Conservation (phyloP, 2,329 filamentous ascomycete species). For the Colletotrichum musicola region DNA sequence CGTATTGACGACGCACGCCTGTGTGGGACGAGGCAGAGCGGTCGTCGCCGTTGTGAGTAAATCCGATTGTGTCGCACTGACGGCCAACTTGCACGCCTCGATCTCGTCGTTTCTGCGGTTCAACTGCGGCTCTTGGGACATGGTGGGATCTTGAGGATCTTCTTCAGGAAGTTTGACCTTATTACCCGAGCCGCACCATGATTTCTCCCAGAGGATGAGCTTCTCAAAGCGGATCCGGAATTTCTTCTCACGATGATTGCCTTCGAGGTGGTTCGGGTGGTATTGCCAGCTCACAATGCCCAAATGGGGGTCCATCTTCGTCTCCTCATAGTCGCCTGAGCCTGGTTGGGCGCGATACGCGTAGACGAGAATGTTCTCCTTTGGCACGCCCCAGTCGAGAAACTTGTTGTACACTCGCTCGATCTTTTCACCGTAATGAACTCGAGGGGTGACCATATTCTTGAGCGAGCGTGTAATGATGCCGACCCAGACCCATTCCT, state of each 20-base stretch:
- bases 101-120: not conserved
- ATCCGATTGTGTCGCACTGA: not conserved
- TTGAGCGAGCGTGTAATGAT: conserved; percentile 18
- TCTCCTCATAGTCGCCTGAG: not conserved
- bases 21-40: conserved; percentile 4
- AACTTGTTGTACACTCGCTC: conserved; percentile 4
- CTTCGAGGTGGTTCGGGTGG: conserved; percentile 17
- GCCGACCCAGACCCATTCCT: conserved; percentile 25
- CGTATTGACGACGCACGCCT: not conserved
- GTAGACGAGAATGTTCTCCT: conserved; percentile 5
- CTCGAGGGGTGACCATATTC: not conserved
- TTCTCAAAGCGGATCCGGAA: conserved; percentile 29
- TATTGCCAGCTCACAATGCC: conserved; percentile 35
- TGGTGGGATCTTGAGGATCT: not conserved
- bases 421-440: conserved; percentile 17
- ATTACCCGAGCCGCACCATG: conserved; percentile 34
- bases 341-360: not conserved
- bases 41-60: not conserved
- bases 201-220: conserved; percentile 45
- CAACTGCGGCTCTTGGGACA: not conserved
- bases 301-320: not conserved
- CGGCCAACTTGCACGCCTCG: conserved; percentile 2
- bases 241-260: not conserved
- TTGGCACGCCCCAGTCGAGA: conserved; percentile 4
- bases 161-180: not conserved